Conservation (phyloP, 2,329 filamentous ascomycete genomes). For the Paecilomyces sp. region DNA sequence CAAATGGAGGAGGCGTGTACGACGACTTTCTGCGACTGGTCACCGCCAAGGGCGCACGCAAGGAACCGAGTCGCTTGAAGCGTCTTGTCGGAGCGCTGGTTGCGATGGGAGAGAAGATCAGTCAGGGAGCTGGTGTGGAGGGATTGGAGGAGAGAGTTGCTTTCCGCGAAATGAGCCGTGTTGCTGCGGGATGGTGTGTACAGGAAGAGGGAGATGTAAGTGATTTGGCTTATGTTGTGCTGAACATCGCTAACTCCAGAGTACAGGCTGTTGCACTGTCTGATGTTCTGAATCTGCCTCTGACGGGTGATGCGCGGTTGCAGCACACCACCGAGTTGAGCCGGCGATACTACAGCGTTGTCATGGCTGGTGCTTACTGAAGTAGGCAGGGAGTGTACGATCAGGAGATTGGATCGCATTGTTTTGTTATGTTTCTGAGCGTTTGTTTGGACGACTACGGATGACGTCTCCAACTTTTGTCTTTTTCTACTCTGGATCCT, state of each 20-base stretch:
- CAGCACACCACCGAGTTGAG: conserved; percentile 65
- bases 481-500: not conserved
- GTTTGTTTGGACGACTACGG: not conserved
- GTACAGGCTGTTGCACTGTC: conserved; percentile 27
- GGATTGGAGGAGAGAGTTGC: conserved; percentile 60
- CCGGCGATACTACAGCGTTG: conserved; percentile 59
- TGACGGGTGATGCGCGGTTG: conserved; percentile 67
- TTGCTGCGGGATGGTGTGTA: conserved; percentile 61
- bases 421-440: not conserved
- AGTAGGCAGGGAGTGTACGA: not conserved
- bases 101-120: conserved; percentile 31
- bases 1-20: conserved; percentile 74
- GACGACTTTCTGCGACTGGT: conserved; percentile 52
- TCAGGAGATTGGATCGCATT: not conserved
- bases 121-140: conserved; percentile 46
- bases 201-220: conserved; percentile 54
- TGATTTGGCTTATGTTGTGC: conserved; percentile 5
- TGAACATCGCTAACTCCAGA: conserved; percentile 6
- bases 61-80: conserved; percentile 34
- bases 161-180: conserved; percentile 71
- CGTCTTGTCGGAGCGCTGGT: conserved; percentile 43
- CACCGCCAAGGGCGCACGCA: conserved; percentile 29
- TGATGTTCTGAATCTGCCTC: conserved; percentile 32
- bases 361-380: conserved; percentile 48
- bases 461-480: not conserved